These are phyloP conservation scores for Colletotrichum australisinense DNA, from an alignment of 2,329 filamentous ascomycete genomes.

Conservation along the genomic window DNA sequence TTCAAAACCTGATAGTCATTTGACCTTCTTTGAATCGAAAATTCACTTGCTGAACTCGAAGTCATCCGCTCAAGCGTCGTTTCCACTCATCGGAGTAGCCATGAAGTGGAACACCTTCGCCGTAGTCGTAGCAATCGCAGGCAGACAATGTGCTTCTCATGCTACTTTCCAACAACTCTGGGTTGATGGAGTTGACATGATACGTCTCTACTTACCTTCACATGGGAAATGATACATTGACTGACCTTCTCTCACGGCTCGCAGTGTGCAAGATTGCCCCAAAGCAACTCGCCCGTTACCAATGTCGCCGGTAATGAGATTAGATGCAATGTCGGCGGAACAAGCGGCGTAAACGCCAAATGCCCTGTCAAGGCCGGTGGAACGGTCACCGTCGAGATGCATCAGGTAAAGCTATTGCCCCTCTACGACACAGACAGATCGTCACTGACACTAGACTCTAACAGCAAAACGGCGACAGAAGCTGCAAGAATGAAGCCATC, in stretches of 20 bases:
- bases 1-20: no score
- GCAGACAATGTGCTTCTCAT: conserved; percentile 52
- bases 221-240: neutral
- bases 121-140: no score
- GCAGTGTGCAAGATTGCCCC: conserved; percentile 60
- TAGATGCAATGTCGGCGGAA: conserved; percentile 57
- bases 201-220: conserved; percentile 39
- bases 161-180: conserved; percentile 63
- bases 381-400: conserved; percentile 68
- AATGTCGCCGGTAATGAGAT: conserved; percentile 55
- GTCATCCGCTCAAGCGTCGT: no score
- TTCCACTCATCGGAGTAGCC: no score
- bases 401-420: conserved; percentile 49
- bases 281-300: conserved; percentile 63
- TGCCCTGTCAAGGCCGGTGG: conserved; percentile 60
- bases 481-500: conserved; percentile 60
- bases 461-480: conserved; percentile 59
- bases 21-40: no score
- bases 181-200: conserved; percentile 55
- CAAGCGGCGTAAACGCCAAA: conserved; percentile 49
- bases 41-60: no score
- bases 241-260: conserved; percentile 44
- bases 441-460: conserved; percentile 2
- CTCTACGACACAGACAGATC: no score
- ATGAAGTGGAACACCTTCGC: no score